These are phyloP conservation scores for Rosa multiflora DNA, from an alignment of 306 rosid species.

Conservation along the genomic window DNA sequence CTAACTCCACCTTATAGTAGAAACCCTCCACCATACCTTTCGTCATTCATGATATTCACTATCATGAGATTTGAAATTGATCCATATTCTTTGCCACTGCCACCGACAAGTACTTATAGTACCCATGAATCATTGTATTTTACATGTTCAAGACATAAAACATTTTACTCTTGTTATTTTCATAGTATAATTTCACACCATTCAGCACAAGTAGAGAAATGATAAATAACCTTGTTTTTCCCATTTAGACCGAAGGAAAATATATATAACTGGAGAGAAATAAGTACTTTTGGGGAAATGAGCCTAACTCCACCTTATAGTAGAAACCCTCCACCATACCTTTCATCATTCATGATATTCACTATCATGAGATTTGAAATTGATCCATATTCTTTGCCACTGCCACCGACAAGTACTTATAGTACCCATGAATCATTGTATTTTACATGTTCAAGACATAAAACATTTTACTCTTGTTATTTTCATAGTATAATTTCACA, in stretches of 20 bases:
- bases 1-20: slow-evolving; percentile 44
- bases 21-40: slow-evolving; percentile 40
- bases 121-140: neutral
- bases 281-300: slow-evolving; percentile 35
- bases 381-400: neutral
- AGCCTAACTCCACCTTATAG: slow-evolving; percentile 47
- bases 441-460: neutral
- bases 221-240: neutral
- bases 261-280: slow-evolving; percentile 12
- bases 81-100: slow-evolving; percentile 5
- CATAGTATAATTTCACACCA: neutral
- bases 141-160: neutral
- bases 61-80: slow-evolving; percentile 14
- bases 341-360: slow-evolving; percentile 46
- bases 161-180: neutral
- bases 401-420: slow-evolving; percentile 1
- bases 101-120: neutral
- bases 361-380: slow-evolving; percentile 14
- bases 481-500: neutral
- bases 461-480: neutral
- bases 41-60: slow-evolving; percentile 43
- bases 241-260: neutral
- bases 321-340: slow-evolving; percentile 38
- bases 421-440: neutral
- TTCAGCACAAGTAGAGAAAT: neutral